These are phyloP conservation scores for Fomitopsis pinicola DNA, from an alignment of 1,284 basidiomycete genomes.

Conservation along the genomic window DNA sequence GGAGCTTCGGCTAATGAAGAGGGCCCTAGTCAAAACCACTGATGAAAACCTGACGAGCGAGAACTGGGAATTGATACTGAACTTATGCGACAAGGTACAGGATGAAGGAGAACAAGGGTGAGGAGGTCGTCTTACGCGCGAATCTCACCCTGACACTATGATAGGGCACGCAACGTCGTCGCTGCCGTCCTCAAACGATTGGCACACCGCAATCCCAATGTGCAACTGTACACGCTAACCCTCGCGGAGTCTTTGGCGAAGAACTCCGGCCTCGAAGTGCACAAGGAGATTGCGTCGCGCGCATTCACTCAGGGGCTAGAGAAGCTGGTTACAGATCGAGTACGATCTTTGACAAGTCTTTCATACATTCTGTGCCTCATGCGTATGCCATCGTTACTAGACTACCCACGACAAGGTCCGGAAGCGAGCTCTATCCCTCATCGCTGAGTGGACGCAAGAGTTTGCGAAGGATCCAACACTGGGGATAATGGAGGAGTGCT, in stretches of 20 bases:
- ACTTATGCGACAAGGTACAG: constrained; percentile 94
- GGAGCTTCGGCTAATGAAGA: not conserved
- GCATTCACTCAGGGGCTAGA: constrained; percentile 90
- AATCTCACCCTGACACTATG: constrained; percentile 1
- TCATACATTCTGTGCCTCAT: not conserved
- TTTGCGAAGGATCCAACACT: constrained; percentile 80
- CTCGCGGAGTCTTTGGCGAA: constrained; percentile 86
- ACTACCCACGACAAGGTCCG: constrained; percentile 89
- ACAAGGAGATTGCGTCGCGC: constrained; percentile 85
- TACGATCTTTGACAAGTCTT: constrained; percentile 26
- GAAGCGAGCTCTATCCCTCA: constrained; percentile 66
- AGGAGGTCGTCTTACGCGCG: constrained; percentile 13
- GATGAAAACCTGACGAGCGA: constrained; percentile 93
- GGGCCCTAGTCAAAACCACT: constrained; percentile 77
- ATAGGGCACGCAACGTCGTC: constrained; percentile 84
- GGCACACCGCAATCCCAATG: constrained; percentile 92
- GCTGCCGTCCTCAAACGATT: constrained; percentile 87
- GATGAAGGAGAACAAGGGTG: constrained; percentile 86
- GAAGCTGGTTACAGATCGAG: constrained; percentile 84
- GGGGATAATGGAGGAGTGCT: constrained; percentile 90
- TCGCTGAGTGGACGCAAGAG: constrained; percentile 85
- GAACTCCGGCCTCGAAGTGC: constrained; percentile 82
- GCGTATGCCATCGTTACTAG: constrained; percentile 31
- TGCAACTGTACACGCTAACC: constrained; percentile 92
- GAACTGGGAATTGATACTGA: constrained; percentile 95